Conservation (phyloP, 148 eudicot species). For the Cornus florida region DNA sequence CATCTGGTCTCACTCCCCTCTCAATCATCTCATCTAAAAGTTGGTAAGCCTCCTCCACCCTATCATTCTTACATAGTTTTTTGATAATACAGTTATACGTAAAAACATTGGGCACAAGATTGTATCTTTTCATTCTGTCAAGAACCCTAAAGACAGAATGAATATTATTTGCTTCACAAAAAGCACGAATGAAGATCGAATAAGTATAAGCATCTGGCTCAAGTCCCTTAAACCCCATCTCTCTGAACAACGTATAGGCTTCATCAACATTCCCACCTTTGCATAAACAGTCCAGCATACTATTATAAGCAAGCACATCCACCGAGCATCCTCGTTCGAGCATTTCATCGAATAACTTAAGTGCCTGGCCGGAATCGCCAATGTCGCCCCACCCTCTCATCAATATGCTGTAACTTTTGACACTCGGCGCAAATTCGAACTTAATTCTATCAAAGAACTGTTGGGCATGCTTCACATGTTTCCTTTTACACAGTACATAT, state of each 20-base stretch:
- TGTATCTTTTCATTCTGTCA: conserved; percentile 68
- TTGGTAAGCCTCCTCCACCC: conserved; percentile 64
- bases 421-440: conserved; percentile 30
- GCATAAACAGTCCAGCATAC: conserved; percentile 65
- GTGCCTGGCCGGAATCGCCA: conserved; percentile 40
- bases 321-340: conserved; percentile 52
- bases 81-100: conserved; percentile 69
- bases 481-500: conserved; percentile 61
- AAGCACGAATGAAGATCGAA: conserved; percentile 69
- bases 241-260: conserved; percentile 56
- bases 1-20: conserved; percentile 48
- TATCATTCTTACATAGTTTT: conserved; percentile 51
- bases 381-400: conserved; percentile 69
- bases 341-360: conserved; percentile 79
- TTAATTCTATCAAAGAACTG: conserved; percentile 62
- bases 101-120: conserved; percentile 68
- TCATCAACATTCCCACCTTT: conserved; percentile 62
- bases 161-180: conserved; percentile 57
- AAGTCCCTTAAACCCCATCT: conserved; percentile 55
- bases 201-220: conserved; percentile 72
- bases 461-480: conserved; percentile 57
- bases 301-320: conserved; percentile 74
- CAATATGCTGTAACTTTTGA: conserved; percentile 68
- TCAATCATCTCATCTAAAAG: conserved; percentile 68
- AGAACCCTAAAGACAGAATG: conserved; percentile 65